Evolutionary conservation across 768 basidiomycete species (phyloP).

Genomic region (Termitomyces bulborhizus): DNA sequence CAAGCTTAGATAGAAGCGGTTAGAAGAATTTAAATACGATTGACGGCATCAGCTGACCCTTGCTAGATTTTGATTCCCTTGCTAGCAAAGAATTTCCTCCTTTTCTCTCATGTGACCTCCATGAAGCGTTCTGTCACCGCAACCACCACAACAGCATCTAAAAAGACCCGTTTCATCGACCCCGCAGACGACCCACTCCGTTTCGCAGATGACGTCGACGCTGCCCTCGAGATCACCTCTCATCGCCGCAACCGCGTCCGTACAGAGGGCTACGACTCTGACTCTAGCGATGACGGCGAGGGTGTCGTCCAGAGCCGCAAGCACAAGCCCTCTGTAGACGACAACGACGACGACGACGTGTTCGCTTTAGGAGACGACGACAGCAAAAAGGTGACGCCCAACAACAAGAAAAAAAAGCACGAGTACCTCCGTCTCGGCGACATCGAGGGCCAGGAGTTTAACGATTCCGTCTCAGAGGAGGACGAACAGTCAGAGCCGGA

Average conservation of each 20-base stretch:
- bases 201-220: constrained; percentile 77
- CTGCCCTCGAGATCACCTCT: constrained; percentile 61
- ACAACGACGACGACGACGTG: constrained; percentile 57
- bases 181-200: constrained; percentile 68
- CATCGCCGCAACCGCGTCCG: constrained; percentile 66
- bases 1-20: background rate
- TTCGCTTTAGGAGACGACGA: constrained; percentile 51
- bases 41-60: no score
- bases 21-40: no score
- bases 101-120: background rate
- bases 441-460: constrained; percentile 96
- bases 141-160: constrained; percentile 22
- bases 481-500: constrained; percentile 32
- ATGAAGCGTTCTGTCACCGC: constrained; percentile 29
- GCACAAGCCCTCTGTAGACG: constrained; percentile 25
- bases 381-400: background rate
- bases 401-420: constrained; percentile 19
- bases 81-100: no score
- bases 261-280: constrained; percentile 86
- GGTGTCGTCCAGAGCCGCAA: constrained; percentile 84
- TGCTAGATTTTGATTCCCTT: no score
- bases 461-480: constrained; percentile 31
- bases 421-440: constrained; percentile 85
- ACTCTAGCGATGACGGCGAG: constrained; percentile 92
- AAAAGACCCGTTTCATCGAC: constrained; percentile 77